Percentiles rank a stretch among this genome's conserved stretches.
These are phyloP conservation scores for Alternaria sp. DNA, from an alignment of 2,329 filamentous ascomycete genomes.

Conservation along the genomic window DNA sequence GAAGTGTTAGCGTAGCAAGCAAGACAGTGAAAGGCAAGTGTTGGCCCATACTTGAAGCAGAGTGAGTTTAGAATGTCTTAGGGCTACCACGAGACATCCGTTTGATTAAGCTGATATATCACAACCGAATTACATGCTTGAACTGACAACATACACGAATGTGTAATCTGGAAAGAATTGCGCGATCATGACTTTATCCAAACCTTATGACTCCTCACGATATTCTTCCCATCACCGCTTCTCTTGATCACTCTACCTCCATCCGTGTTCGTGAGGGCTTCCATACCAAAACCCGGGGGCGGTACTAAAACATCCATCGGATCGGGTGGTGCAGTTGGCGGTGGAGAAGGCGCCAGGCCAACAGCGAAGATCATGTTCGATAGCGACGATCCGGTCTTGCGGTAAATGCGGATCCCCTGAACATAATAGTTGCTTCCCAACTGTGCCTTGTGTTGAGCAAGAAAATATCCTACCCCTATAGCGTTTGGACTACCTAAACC, in stretches of 20 bases:
- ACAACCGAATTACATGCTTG: background rate
- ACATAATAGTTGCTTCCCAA: constrained; percentile 2
- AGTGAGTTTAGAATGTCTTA: background rate
- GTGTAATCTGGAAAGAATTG: background rate
- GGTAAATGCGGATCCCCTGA: background rate
- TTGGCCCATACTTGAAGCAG: fast-evolving
- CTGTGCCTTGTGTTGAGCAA: constrained; percentile 8
- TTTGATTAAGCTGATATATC: background rate
- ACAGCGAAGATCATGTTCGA: constrained; percentile 2
- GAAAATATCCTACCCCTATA: constrained; percentile 3
- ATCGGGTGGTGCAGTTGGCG: background rate
- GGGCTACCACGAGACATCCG: background rate
- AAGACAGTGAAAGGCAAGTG: background rate
- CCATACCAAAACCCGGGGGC: background rate
- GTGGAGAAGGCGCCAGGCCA: background rate
- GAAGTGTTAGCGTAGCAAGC: background rate
- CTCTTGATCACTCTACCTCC: background rate
- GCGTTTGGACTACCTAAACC: constrained; percentile 6
- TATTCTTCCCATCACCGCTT: constrained; percentile 9
- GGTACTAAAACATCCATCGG: background rate
- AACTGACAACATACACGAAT: background rate
- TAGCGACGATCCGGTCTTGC: background rate
- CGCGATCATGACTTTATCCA: background rate
- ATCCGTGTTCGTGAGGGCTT: background rate
- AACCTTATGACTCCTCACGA: constrained; percentile 13